These are phyloP conservation scores for Aurantiochytrium sp. DNA, from an alignment of 108 stramenopile genomes.

Conservation along the genomic window DNA sequence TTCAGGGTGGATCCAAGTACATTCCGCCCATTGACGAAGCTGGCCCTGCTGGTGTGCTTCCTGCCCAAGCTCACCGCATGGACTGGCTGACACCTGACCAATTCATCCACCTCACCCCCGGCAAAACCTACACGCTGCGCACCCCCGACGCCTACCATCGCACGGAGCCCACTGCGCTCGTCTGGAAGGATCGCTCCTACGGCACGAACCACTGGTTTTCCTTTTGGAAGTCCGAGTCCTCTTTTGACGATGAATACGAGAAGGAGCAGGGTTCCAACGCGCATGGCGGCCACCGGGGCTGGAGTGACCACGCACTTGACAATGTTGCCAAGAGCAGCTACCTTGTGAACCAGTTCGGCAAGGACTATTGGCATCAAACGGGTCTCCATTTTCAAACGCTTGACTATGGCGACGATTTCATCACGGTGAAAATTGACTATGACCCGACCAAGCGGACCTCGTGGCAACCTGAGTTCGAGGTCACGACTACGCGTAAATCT, in stretches of 20 bases:
- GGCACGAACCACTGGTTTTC: not conserved
- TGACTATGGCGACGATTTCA: not conserved
- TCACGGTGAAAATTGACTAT: not conserved
- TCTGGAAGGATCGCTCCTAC: not conserved
- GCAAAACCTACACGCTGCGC: not conserved
- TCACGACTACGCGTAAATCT: not conserved
- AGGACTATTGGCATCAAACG: not conserved
- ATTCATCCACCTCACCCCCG: not conserved
- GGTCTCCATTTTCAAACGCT: not conserved
- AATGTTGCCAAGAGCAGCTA: not conserved
- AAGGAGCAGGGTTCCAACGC: not conserved
- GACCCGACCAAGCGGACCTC: not conserved
- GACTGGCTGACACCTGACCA: not conserved
- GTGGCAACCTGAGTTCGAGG: not conserved
- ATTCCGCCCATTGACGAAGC: not conserved
- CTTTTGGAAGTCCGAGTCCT: not conserved
- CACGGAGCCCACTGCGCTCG: not conserved
- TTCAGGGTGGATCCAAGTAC: not conserved
- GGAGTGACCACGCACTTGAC: not conserved
- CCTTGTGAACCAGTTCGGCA: not conserved
- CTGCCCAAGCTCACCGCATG: not conserved
- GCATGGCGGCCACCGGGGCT: not conserved
- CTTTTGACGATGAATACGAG: not conserved
- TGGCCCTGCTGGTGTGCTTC: not conserved
- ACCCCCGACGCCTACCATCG: not conserved